Evolutionary conservation across 768 basidiomycete species (phyloP).

Genomic region (Crepidotus variabilis): DNA sequence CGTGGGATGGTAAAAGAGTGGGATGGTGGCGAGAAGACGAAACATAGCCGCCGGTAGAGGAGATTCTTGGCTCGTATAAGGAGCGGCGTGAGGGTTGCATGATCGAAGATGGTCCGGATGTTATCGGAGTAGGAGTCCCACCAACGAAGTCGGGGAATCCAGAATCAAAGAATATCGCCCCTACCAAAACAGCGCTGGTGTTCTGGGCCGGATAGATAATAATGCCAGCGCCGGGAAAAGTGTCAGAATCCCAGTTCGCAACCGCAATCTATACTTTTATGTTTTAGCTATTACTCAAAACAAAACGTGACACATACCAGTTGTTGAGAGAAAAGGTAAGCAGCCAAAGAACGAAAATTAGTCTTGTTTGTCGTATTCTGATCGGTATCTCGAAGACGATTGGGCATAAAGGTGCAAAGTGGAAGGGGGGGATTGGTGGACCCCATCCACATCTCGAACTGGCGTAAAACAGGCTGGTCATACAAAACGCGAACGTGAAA

Average conservation of each 20-base stretch:
- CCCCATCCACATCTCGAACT: conserved; percentile 51
- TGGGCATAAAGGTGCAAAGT: conserved; percentile 62
- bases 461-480: conserved; percentile 36
- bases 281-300: background rate
- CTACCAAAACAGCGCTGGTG: conserved; percentile 47
- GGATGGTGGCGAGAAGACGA: conserved; percentile 27
- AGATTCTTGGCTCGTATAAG: conserved; percentile 26
- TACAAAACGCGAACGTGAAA: conserved; percentile 41
- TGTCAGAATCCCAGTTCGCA: conserved; percentile 46
- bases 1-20: conserved; percentile 33
- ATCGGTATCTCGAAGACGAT: conserved; percentile 48
- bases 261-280: conserved; percentile 39
- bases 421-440: conserved; percentile 41
- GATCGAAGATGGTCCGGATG: conserved; percentile 24
- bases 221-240: conserved; percentile 45
- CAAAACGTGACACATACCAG: conserved; percentile 35
- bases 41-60: conserved; percentile 26
- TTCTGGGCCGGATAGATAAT: conserved; percentile 50
- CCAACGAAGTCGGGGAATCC: conserved; percentile 47
- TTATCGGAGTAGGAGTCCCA: conserved; percentile 23
- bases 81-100: conserved; percentile 25
- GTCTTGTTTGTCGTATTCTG: conserved; percentile 47
- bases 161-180: conserved; percentile 43
- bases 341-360: conserved; percentile 52
- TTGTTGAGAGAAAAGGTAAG: conserved; percentile 46